Conservation (phyloP, 441 rosid genomes). For the Hypseocharis bilobata region DNA sequence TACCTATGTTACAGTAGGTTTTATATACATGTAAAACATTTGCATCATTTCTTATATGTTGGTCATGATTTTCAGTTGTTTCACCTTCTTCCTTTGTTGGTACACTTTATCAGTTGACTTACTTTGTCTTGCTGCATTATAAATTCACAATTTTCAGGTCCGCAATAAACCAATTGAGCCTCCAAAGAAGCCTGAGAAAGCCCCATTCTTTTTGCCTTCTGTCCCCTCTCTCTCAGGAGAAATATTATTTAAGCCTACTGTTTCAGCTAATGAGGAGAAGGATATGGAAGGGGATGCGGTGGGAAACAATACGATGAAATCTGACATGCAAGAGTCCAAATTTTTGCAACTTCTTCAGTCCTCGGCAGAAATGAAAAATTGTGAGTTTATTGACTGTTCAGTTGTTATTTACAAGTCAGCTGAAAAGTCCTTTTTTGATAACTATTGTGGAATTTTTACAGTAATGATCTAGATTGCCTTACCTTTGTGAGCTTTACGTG, state of each 20-base stretch:
- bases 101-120: not conserved
- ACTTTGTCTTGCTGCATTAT: conserved; percentile 3
- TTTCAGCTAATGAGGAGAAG: conserved; percentile 25
- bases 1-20: too few relatives aligned
- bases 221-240: conserved; percentile 82
- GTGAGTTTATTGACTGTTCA: conserved; percentile 34
- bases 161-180: conserved; percentile 94
- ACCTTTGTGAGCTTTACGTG: conserved; percentile 16
- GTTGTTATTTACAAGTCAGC: conserved; percentile 8
- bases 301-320: conserved; percentile 28
- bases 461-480: conserved; percentile 8
- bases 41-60: not conserved
- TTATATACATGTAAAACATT: not conserved
- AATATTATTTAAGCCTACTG: conserved; percentile 59
- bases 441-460: too few relatives aligned
- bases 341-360: conserved; percentile 60
- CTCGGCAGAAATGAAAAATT: conserved; percentile 42
- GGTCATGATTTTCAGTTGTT: not conserved
- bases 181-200: conserved; percentile 78
- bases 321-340: conserved; percentile 33
- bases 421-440: too few relatives aligned
- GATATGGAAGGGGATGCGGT: conserved; percentile 29
- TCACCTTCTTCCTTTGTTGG: not conserved
- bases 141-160: conserved; percentile 32
- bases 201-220: conserved; percentile 89